Evolutionary conservation across 805 yeast genomes (phyloP).

Genomic region (Debaryomyces maramus): DNA sequence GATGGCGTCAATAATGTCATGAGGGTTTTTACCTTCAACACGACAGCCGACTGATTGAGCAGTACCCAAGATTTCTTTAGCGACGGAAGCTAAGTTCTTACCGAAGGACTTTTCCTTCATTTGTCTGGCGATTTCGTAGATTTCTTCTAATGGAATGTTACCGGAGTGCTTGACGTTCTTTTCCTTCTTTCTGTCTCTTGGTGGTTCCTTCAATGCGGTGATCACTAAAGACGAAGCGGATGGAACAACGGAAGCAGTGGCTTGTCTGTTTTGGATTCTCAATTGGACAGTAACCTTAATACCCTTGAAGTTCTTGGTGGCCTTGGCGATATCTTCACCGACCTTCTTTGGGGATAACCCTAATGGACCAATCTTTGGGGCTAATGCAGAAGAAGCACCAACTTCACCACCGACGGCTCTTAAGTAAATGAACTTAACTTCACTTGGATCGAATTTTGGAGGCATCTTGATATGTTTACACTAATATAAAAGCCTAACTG

Average conservation of each 20-base stretch:
- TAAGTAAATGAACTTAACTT: conserved; percentile 97
- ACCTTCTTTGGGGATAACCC: conserved; percentile 99
- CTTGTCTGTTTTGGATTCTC: conserved; percentile 99
- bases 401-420: conserved; percentile 99
- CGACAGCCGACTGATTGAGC: conserved; percentile 99
- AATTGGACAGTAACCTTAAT: conserved; percentile 98
- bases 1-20: conserved; percentile 97
- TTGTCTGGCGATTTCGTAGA: conserved; percentile 94
- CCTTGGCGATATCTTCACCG: conserved; percentile 99
- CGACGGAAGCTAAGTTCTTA: conserved; percentile 93
- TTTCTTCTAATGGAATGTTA: conserved; percentile 96
- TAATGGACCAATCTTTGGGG: conserved; percentile 99
- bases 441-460: conserved; percentile 98
- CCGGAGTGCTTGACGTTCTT: conserved; percentile 99
- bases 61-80: conserved; percentile 99
- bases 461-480: conserved; percentile 59
- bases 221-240: conserved; percentile 98
- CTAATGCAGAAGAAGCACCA: conserved; percentile 99
- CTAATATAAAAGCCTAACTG: conserved; percentile 11
- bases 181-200: conserved; percentile 99
- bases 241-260: conserved; percentile 97
- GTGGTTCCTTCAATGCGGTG: conserved; percentile 99
- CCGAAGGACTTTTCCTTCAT: conserved; percentile 98
- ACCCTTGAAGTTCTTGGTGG: conserved; percentile 98
- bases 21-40: conserved; percentile 99